Conservation (phyloP, 495 filamentous ascomycete genomes). For the Aspergillus affinis region DNA sequence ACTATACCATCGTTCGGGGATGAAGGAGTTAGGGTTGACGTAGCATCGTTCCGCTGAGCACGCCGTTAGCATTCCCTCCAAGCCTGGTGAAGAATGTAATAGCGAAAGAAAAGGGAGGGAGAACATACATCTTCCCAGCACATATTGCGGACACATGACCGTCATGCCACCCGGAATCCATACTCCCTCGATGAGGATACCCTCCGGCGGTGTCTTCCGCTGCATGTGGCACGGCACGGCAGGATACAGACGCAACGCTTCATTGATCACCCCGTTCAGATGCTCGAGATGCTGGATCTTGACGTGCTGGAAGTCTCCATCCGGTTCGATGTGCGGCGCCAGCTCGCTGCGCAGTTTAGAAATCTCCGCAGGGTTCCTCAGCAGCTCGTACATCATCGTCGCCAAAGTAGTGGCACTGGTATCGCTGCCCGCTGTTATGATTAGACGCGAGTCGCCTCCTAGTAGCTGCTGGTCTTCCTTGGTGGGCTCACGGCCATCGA, state of each 20-base stretch:
- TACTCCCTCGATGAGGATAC: conserved; percentile 40
- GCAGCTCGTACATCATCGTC: conserved; percentile 38
- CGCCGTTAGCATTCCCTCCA: background rate
- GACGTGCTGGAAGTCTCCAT: conserved; percentile 7
- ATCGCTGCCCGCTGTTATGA: conserved; percentile 37
- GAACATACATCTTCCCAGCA: conserved; percentile 26
- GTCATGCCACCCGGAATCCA: conserved; percentile 42
- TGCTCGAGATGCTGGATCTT: conserved; percentile 27
- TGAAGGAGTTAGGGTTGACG: conserved; percentile 37
- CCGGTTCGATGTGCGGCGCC: conserved; percentile 1
- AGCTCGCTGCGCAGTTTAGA: conserved; percentile 32
- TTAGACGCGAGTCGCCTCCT: conserved; percentile 28
- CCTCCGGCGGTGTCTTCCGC: conserved; percentile 44
- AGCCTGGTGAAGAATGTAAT: no score
- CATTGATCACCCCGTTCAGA: conserved; percentile 51
- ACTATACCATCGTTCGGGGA: conserved; percentile 55
- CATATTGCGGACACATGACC: conserved; percentile 40
- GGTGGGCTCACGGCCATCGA: conserved; percentile 6
- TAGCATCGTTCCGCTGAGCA: conserved; percentile 16
- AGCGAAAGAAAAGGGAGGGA: background rate
- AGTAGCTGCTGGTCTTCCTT: conserved; percentile 21
- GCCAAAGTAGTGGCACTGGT: conserved; percentile 40
- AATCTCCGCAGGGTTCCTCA: conserved; percentile 23
- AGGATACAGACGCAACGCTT: conserved; percentile 49
- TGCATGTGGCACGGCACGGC: conserved; percentile 33